Percentiles rank a stretch among this genome's conserved stretches.
phyloP scores from a whole-genome alignment of 768 basidiomycete species.

The Kwoniella pini region DNA sequence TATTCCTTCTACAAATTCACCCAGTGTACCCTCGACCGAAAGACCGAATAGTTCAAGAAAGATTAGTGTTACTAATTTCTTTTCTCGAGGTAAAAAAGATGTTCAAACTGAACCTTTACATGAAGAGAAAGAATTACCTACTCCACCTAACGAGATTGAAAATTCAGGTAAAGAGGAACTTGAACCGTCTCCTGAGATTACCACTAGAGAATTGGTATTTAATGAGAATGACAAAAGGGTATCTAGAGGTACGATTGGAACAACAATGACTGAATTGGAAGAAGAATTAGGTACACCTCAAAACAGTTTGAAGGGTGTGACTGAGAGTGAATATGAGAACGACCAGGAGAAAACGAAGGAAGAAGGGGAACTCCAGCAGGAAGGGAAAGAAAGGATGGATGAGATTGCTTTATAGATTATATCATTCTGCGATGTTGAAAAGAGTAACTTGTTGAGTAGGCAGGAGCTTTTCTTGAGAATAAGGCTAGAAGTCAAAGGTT shows the following conservation, averaged over 20 bases:
- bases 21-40: background rate
- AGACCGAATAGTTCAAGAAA: slow-evolving; percentile 20
- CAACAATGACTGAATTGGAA: slow-evolving; percentile 19
- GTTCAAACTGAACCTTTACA: slow-evolving; percentile 1
- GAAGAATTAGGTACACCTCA: slow-evolving; percentile 21
- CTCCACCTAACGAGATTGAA: background rate
- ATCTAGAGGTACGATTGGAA: slow-evolving; percentile 7
- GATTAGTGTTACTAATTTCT: slow-evolving; percentile 33
- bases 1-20: background rate
- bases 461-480: no score
- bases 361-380: no score
- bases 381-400: slow-evolving; percentile 8
- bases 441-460: no score
- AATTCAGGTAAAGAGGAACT: background rate
- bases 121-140: background rate
- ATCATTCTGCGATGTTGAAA: no score
- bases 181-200: slow-evolving; percentile 18
- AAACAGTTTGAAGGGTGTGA: slow-evolving; percentile 10
- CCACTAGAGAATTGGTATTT: background rate
- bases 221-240: background rate
- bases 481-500: no score
- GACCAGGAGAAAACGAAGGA: background rate
- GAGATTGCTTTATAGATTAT: slow-evolving; percentile 8
- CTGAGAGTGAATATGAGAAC: background rate
- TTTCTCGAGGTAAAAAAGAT: slow-evolving; percentile 26